phyloP scores from a whole-genome alignment of 192 early-diverging fungal species.

The Coemansia sp. region DNA sequence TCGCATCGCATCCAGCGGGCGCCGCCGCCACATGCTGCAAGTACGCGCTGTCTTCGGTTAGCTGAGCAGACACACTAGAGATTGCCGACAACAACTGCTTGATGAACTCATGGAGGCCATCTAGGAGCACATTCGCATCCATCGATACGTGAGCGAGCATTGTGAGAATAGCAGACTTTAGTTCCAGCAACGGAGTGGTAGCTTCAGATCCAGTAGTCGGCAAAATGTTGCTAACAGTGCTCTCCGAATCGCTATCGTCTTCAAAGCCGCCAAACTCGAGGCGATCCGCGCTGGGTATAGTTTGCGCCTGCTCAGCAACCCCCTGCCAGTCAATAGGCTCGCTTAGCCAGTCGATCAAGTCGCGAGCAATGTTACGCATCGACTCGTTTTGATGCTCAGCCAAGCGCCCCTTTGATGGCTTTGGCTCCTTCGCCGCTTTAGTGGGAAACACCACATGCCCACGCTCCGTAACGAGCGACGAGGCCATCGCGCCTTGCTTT shows the following conservation, averaged over 20 bases:
- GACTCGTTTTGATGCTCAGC: neutral
- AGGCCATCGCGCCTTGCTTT: neutral
- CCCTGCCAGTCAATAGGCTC: constrained; percentile 27
- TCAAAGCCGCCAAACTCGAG: constrained; percentile 26
- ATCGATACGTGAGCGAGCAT: constrained; percentile 26
- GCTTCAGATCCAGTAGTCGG: neutral
- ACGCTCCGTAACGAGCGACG: constrained; percentile 30
- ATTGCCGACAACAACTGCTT: constrained; percentile 15
- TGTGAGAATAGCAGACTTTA: constrained; percentile 24
- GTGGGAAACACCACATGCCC: constrained; percentile 41
- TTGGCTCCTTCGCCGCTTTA: constrained; percentile 2
- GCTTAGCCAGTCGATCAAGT: constrained; percentile 32
- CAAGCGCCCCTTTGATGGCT: neutral
- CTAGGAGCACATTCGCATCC: constrained; percentile 14
- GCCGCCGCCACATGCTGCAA: constrained; percentile 3
- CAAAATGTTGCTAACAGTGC: neutral
- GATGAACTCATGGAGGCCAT: constrained; percentile 17
- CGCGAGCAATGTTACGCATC: constrained; percentile 4
- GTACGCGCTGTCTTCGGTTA: constrained; percentile 9
- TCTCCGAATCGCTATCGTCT: constrained; percentile 1
- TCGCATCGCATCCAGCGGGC: neutral
- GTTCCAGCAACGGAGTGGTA: constrained; percentile 1
- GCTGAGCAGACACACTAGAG: constrained; percentile 9
- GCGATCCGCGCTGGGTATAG: constrained; percentile 18
- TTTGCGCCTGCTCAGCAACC: constrained; percentile 10